These are phyloP conservation scores for Cutaneotrichosporon cyanovorans DNA, from an alignment of 1,284 basidiomycete genomes.

Conservation along the genomic window DNA sequence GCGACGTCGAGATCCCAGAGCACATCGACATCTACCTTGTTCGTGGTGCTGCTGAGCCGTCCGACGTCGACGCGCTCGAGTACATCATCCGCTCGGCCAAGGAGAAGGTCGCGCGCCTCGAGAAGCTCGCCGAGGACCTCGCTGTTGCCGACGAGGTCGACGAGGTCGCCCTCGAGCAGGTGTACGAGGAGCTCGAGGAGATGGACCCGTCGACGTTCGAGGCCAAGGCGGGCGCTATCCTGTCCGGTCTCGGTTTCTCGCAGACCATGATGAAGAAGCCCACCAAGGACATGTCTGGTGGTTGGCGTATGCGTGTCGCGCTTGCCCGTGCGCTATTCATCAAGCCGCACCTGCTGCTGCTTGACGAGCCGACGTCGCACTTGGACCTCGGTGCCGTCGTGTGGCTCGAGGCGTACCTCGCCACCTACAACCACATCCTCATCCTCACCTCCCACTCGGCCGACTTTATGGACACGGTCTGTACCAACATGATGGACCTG, in stretches of 20 bases:
- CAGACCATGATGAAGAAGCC: slow-evolving; percentile 90
- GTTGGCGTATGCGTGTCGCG: slow-evolving; percentile 98
- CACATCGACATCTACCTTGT: slow-evolving; percentile 99
- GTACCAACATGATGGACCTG: slow-evolving; percentile 97
- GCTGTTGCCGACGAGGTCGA: slow-evolving; percentile 83
- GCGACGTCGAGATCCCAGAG: slow-evolving; percentile 87
- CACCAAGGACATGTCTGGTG: slow-evolving; percentile 97
- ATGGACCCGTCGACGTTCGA: slow-evolving; percentile 94
- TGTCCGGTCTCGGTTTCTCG: slow-evolving; percentile 93
- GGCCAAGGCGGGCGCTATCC: slow-evolving; percentile 87
- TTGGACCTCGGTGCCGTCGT: slow-evolving; percentile 96
- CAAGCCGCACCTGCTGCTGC: slow-evolving; percentile 87
- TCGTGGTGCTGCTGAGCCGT: slow-evolving; percentile 88
- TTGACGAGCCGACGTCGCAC: slow-evolving; percentile 62
- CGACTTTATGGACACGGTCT: slow-evolving; percentile 96
- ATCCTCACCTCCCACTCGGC: slow-evolving; percentile 77
- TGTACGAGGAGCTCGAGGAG: slow-evolving; percentile 96
- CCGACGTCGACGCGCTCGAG: slow-evolving; percentile 91
- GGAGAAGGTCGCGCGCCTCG: slow-evolving; percentile 90
- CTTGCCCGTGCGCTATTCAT: slow-evolving; percentile 92
- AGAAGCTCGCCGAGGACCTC: slow-evolving; percentile 90
- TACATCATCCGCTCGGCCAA: slow-evolving; percentile 90
- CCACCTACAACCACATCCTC: slow-evolving; percentile 96
- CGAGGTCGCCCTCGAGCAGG: slow-evolving; percentile 73
- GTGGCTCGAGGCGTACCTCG: slow-evolving; percentile 96